Evolutionary conservation across 805 yeast species (phyloP), one percentile per base, ranked within the genome.

Genomic region (Kazachstania taianensis): DNA sequence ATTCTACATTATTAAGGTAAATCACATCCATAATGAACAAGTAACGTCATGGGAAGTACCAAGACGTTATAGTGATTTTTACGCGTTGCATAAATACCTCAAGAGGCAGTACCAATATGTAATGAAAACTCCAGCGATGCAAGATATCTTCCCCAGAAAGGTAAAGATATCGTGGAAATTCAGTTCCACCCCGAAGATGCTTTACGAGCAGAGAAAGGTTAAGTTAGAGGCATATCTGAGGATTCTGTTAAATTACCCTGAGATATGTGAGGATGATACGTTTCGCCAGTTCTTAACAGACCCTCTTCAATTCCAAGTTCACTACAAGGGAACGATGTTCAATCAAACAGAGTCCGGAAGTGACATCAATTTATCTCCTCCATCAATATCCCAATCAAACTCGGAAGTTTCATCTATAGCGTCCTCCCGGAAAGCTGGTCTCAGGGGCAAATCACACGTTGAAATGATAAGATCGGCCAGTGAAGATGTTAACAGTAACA

Each of bases 31-130:
- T 5, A 72, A 71, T 3, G 67, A 63, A 3, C 66, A 69, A 5
- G 63, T 72, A 2, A 84, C 87, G 0, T 81, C 84, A 0, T 89
- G 96, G 96, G 75, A 83, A 36, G 81, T 86, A n/a, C 89, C 94
- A 0, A 63, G 96, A 45, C 65, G 97, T 39, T 87, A 77, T 51
- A 82, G 82, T 46, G 96, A 89, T 51, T 87, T 87, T 55, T 76
- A 68, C 57, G 72, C 70, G 42, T 62, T 87, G 23, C 76, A 87
- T 50, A 74, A 73, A 41, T 75, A 81, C 42, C 59, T 87, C 45
- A 72, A 67, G 38, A 54, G 56, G 2, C 63, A 59, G 30, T 78
- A 75, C 45, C 36, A 37, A 8, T 69, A 75, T 0, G 63, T 59
- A 31, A 75, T 79, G 14, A 12, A 24, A 5, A 13, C 7, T 27